Evolutionary conservation across 306 rosid species (phyloP), one percentile per base, ranked within the genome.

Genomic region (Quercus wislizeni): DNA sequence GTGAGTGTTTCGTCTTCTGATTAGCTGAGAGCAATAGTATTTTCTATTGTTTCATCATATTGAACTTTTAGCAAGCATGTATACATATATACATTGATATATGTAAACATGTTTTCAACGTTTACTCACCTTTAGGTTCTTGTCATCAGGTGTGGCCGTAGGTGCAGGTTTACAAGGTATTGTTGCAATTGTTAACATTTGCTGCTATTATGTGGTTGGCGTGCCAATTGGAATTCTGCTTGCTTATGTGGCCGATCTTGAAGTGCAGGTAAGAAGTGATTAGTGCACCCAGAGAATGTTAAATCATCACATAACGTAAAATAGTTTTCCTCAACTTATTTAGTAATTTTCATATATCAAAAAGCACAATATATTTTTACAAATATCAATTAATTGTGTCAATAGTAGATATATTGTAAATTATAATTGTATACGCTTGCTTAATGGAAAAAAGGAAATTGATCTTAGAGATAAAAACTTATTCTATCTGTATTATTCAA

Each of bases 151-250:
- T 58, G 82, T 78, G 31, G 82, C 82, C 18, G 8, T 78, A 0
- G 76, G 82, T 41, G 71, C 76, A 13, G 82, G 82, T 71, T 78
- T 78, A 28, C 82, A 78, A 13, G 76, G 82, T 3, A 70, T 58
- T 3, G 82, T 78, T 25, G 82, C 82, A 3, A 13, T 71, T 1
- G 67, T 71, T 1, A 78, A 71, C 71, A 71, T 78, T 43, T 41
- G 69, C 61, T 57, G 76, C 76, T 78, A 78, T 38, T 78, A 78
- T 65, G 15, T 71, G 19, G 38, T 78, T 30, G 82, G 82, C 43
- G 46, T 78, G 1, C 82, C 82, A 6, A 6, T 78, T 12, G 82
- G 76, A 27, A 11, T 41, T 59, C 41, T 78, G 58, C 82, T 78
- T 58, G 71, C 49, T 25, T 78, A 78, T 43, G 76, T 70, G 62